Evolutionary conservation across 2,329 filamentous ascomycete genomes (phyloP).

Genomic region (Gremmenia infestans): DNA sequence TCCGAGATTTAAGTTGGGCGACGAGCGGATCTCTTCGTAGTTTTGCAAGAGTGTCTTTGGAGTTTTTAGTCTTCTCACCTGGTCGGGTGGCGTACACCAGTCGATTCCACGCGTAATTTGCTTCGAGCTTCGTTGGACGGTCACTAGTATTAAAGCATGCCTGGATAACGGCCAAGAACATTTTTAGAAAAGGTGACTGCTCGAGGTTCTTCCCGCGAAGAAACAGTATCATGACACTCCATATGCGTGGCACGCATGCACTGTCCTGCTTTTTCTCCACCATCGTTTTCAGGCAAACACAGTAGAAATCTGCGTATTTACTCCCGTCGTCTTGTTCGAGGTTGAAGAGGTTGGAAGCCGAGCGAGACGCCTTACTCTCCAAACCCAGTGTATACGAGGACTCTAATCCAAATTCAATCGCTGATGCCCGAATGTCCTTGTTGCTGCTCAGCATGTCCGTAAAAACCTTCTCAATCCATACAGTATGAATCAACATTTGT

Average conservation of each 20-base stretch:
- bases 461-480: conserved; percentile 82
- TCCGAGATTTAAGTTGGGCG: conserved; percentile 62
- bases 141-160: conserved; percentile 80
- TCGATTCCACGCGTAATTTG: conserved; percentile 81
- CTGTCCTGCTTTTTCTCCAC: conserved; percentile 58
- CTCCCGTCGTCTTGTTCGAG: conserved; percentile 29
- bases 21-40: conserved; percentile 47
- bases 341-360: conserved; percentile 60
- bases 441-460: conserved; percentile 74
- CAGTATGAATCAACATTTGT: conserved; percentile 64
- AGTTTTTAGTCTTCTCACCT: conserved; percentile 46
- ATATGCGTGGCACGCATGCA: conserved; percentile 75
- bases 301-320: conserved; percentile 66
- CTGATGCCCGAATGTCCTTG: conserved; percentile 69
- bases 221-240: conserved; percentile 77
- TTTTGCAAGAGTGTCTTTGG: conserved; percentile 22
- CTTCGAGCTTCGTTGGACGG: conserved; percentile 63
- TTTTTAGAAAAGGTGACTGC: conserved; percentile 65
- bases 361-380: conserved; percentile 62
- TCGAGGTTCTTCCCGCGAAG: conserved; percentile 58
- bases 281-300: conserved; percentile 63
- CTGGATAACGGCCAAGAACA: conserved; percentile 76
- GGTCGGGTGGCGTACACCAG: conserved; percentile 71
- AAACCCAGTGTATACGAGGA: conserved; percentile 65
- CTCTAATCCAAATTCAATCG: conserved; percentile 69